Base-by-base conservation (phyloP, 768 basidiomycete species). In the Mycena rebaudengoi region DNA sequence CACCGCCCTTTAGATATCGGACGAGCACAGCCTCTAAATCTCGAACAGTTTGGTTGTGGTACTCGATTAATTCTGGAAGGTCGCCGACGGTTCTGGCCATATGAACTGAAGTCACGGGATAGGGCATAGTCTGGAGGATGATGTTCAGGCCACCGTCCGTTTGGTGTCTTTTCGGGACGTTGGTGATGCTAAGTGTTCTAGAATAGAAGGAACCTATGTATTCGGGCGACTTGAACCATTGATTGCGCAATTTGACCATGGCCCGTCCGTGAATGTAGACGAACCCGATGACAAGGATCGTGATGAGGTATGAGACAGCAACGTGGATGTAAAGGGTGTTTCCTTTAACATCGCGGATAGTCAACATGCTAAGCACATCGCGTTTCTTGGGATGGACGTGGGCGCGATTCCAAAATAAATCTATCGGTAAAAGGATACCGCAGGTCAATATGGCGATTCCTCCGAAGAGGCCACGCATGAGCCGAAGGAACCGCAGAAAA, bases 401-500 rank as follows among this genome's bases (percentile, higher is more conserved):
- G 39, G 37, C 64, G 28, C 44, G 58, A 37, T 91, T 94, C 82
- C 88, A 94, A 44, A 83, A 59, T 69, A 62, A 91, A 30, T 66
- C 46, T 41, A 62, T 48, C 12, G 60, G 60, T 33, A 66, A 53
- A 43, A 98, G 88, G 60, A 94, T 78, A 48, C 78, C 86, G 69
- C 92, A 94, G 20, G 85, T 81, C 43, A 93, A 80, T 50, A 85
- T 46, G 1, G 89, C 88, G 60, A 95, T 82, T 30, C 79, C 76
- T 25, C 84, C 76, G 80, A 95, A 95, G 50, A 92, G 80, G 76
- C 81, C 83, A 20, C 95, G 90, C 73, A 91, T 84, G 78, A 99
- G 86, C 55, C 96, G 90, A 25, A 92, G 86, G 76, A 99, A 98
- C 26, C 97, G 91, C 23, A 99, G 86, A 76, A 91, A 99, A 23